These are phyloP conservation scores for Cordyceps fumosorosea DNA, from an alignment of 2,329 filamentous ascomycete species.

Conservation along the genomic window DNA sequence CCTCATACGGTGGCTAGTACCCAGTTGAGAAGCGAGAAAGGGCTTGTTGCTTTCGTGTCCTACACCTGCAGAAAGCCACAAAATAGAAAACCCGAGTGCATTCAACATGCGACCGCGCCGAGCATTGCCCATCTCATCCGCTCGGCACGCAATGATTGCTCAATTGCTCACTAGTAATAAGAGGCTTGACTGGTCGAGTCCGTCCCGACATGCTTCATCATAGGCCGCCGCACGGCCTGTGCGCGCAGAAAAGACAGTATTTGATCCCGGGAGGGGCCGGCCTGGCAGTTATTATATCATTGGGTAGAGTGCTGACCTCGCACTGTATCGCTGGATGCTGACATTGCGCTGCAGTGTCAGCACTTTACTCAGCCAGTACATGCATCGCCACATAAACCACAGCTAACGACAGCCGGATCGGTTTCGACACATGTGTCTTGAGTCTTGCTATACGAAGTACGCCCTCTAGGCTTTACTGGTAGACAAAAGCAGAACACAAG, in stretches of 20 bases:
- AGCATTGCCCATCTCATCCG: background rate
- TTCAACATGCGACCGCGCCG: background rate
- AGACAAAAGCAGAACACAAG: background rate
- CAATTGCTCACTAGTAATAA: background rate
- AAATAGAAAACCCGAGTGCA: background rate
- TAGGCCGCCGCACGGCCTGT: background rate
- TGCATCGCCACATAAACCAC: background rate
- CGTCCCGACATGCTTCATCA: background rate
- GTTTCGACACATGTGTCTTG: background rate
- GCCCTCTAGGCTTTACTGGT: background rate
- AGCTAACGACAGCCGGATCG: too few species aligned
- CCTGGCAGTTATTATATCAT: background rate
- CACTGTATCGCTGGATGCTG: background rate
- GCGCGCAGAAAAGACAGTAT: background rate
- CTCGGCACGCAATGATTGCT: background rate
- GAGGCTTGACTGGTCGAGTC: background rate
- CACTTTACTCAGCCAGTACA: background rate
- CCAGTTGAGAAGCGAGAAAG: background rate
- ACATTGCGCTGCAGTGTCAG: background rate
- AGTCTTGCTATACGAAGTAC: background rate
- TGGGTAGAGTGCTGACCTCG: background rate
- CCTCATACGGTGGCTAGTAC: background rate
- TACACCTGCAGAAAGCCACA: background rate
- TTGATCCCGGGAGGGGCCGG: background rate
- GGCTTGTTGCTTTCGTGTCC: background rate